phyloP scores from a whole-genome alignment of 768 basidiomycete species.

The Cystobasidium ongulense region DNA sequence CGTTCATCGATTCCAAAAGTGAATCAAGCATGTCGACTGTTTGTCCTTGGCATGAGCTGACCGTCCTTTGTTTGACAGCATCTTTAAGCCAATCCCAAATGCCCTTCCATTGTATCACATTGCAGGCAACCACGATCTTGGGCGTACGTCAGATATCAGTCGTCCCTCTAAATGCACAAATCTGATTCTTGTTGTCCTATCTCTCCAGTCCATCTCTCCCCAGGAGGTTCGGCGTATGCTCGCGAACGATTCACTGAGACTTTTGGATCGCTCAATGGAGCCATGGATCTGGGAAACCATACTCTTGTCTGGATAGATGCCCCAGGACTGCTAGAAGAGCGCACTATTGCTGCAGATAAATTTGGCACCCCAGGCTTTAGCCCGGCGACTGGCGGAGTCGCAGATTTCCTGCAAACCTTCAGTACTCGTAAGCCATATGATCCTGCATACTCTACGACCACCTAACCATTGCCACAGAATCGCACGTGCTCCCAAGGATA shows the following conservation, averaged over 20 bases:
- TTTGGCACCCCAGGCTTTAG: background rate
- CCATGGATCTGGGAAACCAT: constrained; percentile 58
- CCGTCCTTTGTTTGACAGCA: background rate
- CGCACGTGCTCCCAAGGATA: constrained; percentile 52
- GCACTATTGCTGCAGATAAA: background rate
- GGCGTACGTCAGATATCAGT: constrained; percentile 47
- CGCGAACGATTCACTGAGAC: constrained; percentile 59
- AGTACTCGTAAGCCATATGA: constrained; percentile 50
- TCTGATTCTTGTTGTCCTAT: background rate
- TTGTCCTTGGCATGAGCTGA: background rate
- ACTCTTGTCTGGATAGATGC: constrained; percentile 66
- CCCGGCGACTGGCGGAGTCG: constrained; percentile 5
- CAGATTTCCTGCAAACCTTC: constrained; percentile 54
- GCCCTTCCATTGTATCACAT: constrained; percentile 53
- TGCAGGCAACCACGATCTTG: constrained; percentile 86
- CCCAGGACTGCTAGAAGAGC: constrained; percentile 63
- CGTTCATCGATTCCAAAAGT: constrained; percentile 58
- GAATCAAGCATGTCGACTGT: constrained; percentile 54
- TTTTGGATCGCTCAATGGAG: constrained; percentile 66
- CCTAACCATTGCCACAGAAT: constrained; percentile 34
- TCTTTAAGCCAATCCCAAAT: constrained; percentile 17
- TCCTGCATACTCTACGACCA: constrained; percentile 37
- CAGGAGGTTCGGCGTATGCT: constrained; percentile 41
- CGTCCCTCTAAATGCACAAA: background rate
- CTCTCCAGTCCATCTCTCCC: constrained; percentile 30